These are phyloP conservation scores for Chlamydomonas eustigma DNA, from an alignment of 139 green algal genomes.

Conservation along the genomic window DNA sequence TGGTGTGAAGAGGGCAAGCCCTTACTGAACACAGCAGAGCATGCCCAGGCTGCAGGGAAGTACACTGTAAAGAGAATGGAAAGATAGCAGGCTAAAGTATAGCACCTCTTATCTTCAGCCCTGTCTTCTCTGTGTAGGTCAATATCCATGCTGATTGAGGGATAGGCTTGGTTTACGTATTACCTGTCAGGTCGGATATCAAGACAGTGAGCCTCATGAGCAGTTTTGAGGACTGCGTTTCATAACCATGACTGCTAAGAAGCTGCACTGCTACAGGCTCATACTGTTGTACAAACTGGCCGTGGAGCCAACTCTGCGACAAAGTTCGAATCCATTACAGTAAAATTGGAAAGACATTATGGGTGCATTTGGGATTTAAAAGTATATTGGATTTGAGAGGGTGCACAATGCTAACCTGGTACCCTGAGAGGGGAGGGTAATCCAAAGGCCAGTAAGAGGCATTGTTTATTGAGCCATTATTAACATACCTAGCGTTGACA, in stretches of 20 bases:
- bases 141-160: neutral
- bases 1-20: neutral
- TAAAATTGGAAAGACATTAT: too few relatives aligned
- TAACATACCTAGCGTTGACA: neutral
- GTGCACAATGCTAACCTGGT: constrained; percentile 71
- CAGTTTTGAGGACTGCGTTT: constrained; percentile 72
- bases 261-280: constrained; percentile 78
- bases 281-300: constrained; percentile 53
- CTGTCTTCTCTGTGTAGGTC: neutral
- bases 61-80: constrained; percentile 51
- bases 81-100: neutral
- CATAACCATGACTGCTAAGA: constrained; percentile 68
- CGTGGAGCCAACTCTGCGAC: constrained; percentile 74
- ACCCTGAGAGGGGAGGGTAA: constrained; percentile 94
- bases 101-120: neutral
- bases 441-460: constrained; percentile 90
- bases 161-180: constrained; percentile 14
- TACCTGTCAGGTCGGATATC: constrained; percentile 68
- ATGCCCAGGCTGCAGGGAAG: constrained; percentile 65
- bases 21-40: constrained; percentile 2
- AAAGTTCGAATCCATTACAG: too few relatives aligned
- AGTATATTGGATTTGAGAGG: too few relatives aligned
- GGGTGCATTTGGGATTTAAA: too few relatives aligned
- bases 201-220: constrained; percentile 84
- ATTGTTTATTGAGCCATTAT: constrained; percentile 24